Evolutionary conservation across 129 eudicot species (phyloP), one percentile per base, ranked within the genome.

Genomic region (Daucus carota): DNA sequence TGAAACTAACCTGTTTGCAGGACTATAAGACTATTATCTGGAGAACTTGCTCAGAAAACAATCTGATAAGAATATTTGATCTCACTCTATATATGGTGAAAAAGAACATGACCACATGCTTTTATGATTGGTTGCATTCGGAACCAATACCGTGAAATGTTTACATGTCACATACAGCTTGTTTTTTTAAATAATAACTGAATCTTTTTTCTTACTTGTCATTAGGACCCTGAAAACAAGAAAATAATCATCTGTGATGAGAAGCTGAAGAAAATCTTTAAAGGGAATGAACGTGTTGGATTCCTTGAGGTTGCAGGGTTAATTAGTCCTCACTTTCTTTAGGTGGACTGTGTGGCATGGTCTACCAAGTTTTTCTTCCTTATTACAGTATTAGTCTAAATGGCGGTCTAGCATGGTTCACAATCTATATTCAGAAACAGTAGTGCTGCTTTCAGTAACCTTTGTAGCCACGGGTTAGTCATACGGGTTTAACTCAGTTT

Each of bases 241-340:
- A 87, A 90, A 85, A 84, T 92, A 24, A 89, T 92, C 12, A 66
- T 87, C 24, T 92, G 97, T 38, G 97, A 92, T 80, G 97, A 92
- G 79, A 87, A 89, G 83, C 88, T 92, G 83, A 92, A 92, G 90
- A 82, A 48, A 71, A 89, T 92, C 40, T 87, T 92, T 60, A 89
- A 82, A 38, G 88, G 88, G 59, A 92, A 63, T 86, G 92, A 89
- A 12, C 87, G 84, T 28, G 97, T 92, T 57, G 92, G 96, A 50
- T 92, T 92, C 78, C 92, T 92, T 16, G 88, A 92, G 89, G 87
- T 92, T 83, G 97, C 96, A 50, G 96, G 97, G 14, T 82, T 92
- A 73, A 84, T 92, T 26, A 89, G 84, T 70, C 89, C 90, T 24
- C 97, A 92, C 86, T 71, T 90, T 90, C 72, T 73, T 68, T 44